Percentiles rank a stretch among this genome's conserved stretches.
These are phyloP conservation scores for Pseudogymnoascus sp. DNA, from an alignment of 2,329 filamentous ascomycete genomes.

Conservation along the genomic window DNA sequence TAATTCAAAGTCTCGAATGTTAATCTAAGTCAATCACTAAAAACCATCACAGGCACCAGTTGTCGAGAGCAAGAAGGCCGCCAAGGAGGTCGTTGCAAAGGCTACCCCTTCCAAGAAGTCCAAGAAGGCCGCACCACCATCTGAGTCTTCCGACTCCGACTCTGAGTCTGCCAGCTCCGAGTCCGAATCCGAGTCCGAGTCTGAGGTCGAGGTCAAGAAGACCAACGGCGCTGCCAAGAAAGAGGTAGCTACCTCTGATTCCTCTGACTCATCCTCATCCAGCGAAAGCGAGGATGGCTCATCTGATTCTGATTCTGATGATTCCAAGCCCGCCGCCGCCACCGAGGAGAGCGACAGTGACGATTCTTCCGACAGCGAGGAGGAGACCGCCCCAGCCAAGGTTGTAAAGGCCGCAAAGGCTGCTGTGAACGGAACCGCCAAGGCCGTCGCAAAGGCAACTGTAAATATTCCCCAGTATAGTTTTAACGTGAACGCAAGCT, in stretches of 20 bases:
- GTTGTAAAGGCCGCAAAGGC: constrained; percentile 21
- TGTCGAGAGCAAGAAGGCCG: constrained; percentile 52
- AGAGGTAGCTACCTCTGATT: constrained; percentile 30
- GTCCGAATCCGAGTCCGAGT: constrained; percentile 25
- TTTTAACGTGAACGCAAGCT: constrained; percentile 11
- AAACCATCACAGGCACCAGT: constrained; percentile 59
- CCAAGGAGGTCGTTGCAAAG: constrained; percentile 46
- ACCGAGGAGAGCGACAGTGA: constrained; percentile 22
- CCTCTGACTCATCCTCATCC: constrained; percentile 27
- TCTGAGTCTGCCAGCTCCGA: constrained; percentile 30
- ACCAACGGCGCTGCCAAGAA: constrained; percentile 23
- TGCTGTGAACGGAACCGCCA: constrained; percentile 24
- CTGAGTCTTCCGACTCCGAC: constrained; percentile 35
- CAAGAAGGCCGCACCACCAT: constrained; percentile 40
- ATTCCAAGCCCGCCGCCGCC: constrained; percentile 21
- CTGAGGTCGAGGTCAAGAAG: constrained; percentile 28
- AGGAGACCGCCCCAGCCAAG: constrained; percentile 21
- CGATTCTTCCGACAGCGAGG: constrained; percentile 28
- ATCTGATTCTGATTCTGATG: constrained; percentile 21
- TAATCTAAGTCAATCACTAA: constrained; percentile 61
- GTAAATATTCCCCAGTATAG: constrained; percentile 18
- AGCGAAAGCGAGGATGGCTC: constrained; percentile 12
- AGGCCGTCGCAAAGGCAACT: constrained; percentile 24
- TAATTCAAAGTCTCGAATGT: constrained; percentile 44
- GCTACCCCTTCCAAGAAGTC: constrained; percentile 36